A percentile compares a stretch with the other conserved stretches of the same genome.
phyloP scores from a whole-genome alignment of 2,329 filamentous ascomycete species.

The Diaporthe australafricana region DNA sequence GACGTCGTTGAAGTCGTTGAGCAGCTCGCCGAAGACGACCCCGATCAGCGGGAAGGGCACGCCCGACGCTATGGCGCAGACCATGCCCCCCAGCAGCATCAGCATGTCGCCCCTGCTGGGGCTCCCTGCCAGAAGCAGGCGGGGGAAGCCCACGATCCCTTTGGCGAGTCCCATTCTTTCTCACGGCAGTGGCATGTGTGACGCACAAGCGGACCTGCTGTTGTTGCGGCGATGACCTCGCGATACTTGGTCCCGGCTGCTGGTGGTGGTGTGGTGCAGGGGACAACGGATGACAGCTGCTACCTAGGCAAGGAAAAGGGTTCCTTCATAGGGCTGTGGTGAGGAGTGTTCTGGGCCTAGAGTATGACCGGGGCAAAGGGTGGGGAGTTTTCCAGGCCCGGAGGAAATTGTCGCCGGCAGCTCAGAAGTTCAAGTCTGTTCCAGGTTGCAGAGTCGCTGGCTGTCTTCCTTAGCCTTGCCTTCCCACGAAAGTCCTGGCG shows the following conservation, averaged over 20 bases:
- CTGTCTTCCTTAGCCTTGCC: not conserved
- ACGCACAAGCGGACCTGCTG: too few species aligned
- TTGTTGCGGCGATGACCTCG: too few species aligned
- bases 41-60: slow-evolving; percentile 67
- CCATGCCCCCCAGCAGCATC: slow-evolving; percentile 37
- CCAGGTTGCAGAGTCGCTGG: too few species aligned
- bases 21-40: slow-evolving; percentile 65
- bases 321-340: slow-evolving; percentile 8
- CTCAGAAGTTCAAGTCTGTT: not conserved
- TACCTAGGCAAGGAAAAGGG: not conserved
- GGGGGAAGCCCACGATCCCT: slow-evolving; percentile 37
- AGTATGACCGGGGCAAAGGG: not conserved
- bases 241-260: not conserved
- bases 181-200: not conserved
- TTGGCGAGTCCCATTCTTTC: slow-evolving; percentile 39
- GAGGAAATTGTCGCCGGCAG: not conserved
- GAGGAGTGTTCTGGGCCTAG: not conserved
- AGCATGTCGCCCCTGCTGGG: slow-evolving; percentile 37
- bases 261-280: not conserved
- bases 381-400: not conserved
- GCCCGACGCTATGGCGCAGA: slow-evolving; percentile 53
- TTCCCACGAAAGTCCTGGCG: not conserved
- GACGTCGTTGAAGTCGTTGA: slow-evolving; percentile 62
- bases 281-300: not conserved
- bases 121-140: slow-evolving; percentile 40